Evolutionary conservation across 306 rosid genomes (phyloP), one percentile per base, ranked within the genome.

Genomic region (Cucumis cinereus): DNA sequence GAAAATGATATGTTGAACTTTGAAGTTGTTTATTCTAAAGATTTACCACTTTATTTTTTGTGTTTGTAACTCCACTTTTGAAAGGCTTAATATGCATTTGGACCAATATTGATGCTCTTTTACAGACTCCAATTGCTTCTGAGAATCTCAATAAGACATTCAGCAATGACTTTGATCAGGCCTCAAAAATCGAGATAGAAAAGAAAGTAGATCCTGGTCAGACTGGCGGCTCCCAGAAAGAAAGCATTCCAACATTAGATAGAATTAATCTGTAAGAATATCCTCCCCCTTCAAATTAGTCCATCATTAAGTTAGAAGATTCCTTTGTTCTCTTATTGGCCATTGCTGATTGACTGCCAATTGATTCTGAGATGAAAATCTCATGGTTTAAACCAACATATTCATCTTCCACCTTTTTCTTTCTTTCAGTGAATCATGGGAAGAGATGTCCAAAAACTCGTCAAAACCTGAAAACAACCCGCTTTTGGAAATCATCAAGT

Each of bases 381-480:
- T 12, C 50, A 45, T 45, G 50, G 12, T 45, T 45, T 56, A 10
- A 63, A 64, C 60, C 12, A 45, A 26, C 73, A 83, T 38, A 87
- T 79, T 73, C 73, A 52, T 50, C 79, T 20, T 55, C 68, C 43
- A 20, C 38, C 59, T 67, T 54, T 59, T 80, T 60, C 70, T 30
- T 81, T n/a, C n/a, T n/a, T 58, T 82, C 97, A 95, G 99, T 49
- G 98, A 90, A 83, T 90, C 99, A 30, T 92, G 98, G 99, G 92
- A 89, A 64, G 89, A 86, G 71, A 74, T 33, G 22, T 71, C 88
- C 1, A 85, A 81, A 67, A 84, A 73, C 15, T 70, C 92, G 0
- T 72, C 26, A 26, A 90, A 82, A 75, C 82, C 59, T 30, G 87
- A 84, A 79, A 63, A 54, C 70, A 90, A 89, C 80, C 93, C 93